Evolutionary conservation across 208 protist species (phyloP), one percentile per base, ranked within the genome.

Genomic region (Acanthamoeba triangularis): DNA sequence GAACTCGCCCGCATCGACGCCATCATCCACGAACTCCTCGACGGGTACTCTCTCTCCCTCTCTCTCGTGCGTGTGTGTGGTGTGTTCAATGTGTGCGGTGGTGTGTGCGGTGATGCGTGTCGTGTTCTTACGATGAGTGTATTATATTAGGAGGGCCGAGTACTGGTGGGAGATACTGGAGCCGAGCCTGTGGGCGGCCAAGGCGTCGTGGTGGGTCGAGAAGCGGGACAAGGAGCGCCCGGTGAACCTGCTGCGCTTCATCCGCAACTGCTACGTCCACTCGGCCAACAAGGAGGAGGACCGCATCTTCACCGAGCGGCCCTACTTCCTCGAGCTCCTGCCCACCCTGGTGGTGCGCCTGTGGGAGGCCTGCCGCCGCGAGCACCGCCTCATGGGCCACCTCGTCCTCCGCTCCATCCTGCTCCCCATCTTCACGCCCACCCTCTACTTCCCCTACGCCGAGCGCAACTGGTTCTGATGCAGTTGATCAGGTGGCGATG

Each of bases 401-500:
- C 72, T 80, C 72, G 72, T 80, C 37, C 72, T 80, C 25, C 72
- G 72, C 33, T 80, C 72, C 72, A 47, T 44, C 72, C 72, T 80
- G 3, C 72, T 80, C 30, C 72, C 72, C 35, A 80, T 44, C 72
- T 80, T 80, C 72, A 80, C 72, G 6, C 72, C 72, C 35, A 80
- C 72, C 72, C 30, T 80, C 72, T 47, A 80, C 72, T 80, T 80
- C 72, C 72, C 72, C 72, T 80, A 80, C 72, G 72, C 72, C 72
- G 72, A 80, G 72, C 72, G 16, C 33, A 49, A 47, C 37, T 80
- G 72, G 72, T 80, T 80, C 37, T 80, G n/a, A 47, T 28, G 30
- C 3, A 69, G 25, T 2, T n/a, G 61, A 4, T 52, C 49, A 52
- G 49, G n/a, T n/a, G n/a, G n/a, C n/a, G n/a, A n/a, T n/a, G n/a